These are phyloP conservation scores for Aureobasidium sp. DNA, from an alignment of 2,329 filamentous ascomycete genomes.

Conservation along the genomic window DNA sequence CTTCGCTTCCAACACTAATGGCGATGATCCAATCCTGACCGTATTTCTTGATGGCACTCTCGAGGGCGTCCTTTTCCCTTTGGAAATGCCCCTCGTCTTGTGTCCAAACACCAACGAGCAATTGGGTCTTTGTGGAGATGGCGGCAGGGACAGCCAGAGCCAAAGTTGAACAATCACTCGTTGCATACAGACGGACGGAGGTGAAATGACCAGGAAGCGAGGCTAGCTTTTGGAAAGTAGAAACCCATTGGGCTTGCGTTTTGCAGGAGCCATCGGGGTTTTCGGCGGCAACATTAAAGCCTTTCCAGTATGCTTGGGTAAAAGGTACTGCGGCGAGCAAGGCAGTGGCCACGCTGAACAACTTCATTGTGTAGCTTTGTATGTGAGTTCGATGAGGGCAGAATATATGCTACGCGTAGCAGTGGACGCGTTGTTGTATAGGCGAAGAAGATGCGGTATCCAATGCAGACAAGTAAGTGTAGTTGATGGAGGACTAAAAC, in stretches of 20 bases:
- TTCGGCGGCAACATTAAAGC: conserved; percentile 38
- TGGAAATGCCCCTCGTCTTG: conserved; percentile 45
- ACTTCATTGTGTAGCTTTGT: conserved; percentile 5
- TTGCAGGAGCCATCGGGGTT: conserved; percentile 36
- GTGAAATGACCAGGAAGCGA: conserved; percentile 48
- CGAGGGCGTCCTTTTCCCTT: conserved; percentile 55
- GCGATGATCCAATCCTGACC: conserved; percentile 56
- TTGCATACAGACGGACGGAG: conserved; percentile 59
- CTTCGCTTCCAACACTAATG: conserved; percentile 61
- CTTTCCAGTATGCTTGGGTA: conserved; percentile 34
- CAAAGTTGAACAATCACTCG: conserved; percentile 47
- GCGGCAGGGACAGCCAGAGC: conserved; percentile 50
- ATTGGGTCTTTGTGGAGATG: conserved; percentile 51
- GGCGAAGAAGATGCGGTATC: neutral
- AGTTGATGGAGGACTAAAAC: neutral
- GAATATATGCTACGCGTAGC: neutral
- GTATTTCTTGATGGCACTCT: conserved; percentile 48
- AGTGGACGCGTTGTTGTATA: neutral
- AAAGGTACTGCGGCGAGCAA: conserved; percentile 28
- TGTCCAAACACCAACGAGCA: conserved; percentile 60
- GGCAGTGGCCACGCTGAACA: conserved; percentile 25
- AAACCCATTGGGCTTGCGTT: conserved; percentile 30
- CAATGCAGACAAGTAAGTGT: neutral
- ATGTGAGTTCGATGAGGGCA: neutral
- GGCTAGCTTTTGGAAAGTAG: conserved; percentile 33